phyloP scores from a whole-genome alignment of 192 early-diverging fungal genomes.

The Linnemannia elongata region DNA sequence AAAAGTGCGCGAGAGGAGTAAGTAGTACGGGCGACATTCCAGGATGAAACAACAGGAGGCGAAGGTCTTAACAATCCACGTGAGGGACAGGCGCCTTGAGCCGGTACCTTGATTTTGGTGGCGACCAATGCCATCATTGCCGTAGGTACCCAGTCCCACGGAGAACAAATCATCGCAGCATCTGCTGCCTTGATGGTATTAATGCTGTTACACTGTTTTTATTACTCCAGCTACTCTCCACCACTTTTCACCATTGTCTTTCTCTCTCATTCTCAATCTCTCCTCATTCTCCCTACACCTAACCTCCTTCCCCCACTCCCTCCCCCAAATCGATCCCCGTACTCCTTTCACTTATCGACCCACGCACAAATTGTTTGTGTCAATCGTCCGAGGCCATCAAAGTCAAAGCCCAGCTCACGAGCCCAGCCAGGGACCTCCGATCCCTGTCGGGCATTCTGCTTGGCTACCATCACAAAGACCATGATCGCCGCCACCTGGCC shows the following conservation, averaged over 20 bases:
- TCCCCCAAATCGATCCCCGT: too few species aligned
- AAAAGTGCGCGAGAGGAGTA: too few species aligned
- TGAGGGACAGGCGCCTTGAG: neutral
- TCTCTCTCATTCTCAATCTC: neutral
- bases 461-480: conserved; percentile 52
- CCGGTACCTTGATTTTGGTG: neutral
- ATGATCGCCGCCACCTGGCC: conserved; percentile 51
- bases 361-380: conserved; percentile 47
- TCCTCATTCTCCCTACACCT: neutral
- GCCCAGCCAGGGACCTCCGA: conserved; percentile 45
- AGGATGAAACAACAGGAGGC: neutral
- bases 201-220: neutral
- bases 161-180: neutral
- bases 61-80: neutral
- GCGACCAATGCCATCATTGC: neutral
- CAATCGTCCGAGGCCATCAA: conserved; percentile 43
- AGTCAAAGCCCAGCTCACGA: conserved; percentile 48
- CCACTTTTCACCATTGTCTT: neutral
- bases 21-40: neutral
- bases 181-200: neutral
- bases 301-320: neutral
- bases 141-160: neutral
- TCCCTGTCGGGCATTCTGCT: conserved; percentile 40
- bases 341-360: conserved; percentile 37
- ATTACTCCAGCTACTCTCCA: neutral